Percentiles rank a stretch among this genome's conserved stretches.
These are phyloP conservation scores for Colletotrichum navitas DNA, from an alignment of 2,329 filamentous ascomycete genomes.

Conservation along the genomic window DNA sequence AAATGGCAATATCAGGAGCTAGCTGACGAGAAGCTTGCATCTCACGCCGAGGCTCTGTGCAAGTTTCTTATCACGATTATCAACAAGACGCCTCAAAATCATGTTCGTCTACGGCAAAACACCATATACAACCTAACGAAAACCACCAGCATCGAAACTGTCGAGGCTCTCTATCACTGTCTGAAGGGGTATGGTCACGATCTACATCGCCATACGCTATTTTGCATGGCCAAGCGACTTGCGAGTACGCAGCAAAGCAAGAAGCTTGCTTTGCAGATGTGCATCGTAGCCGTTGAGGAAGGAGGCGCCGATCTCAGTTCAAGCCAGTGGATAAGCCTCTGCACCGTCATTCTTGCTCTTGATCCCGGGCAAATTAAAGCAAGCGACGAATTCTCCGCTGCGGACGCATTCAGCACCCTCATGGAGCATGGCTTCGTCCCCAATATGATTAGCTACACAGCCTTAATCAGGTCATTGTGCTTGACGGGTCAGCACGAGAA, in stretches of 20 bases:
- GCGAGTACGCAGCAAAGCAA: slow-evolving; percentile 57
- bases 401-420: slow-evolving; percentile 67
- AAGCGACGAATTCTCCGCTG: slow-evolving; percentile 55
- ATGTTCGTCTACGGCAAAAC: slow-evolving; percentile 55
- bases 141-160: not conserved
- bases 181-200: slow-evolving; percentile 48
- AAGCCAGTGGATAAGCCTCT: slow-evolving; percentile 64
- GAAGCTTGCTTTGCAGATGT: slow-evolving; percentile 58
- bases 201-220: slow-evolving; percentile 58
- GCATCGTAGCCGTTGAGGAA: slow-evolving; percentile 51
- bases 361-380: slow-evolving; percentile 46
- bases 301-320: slow-evolving; percentile 60
- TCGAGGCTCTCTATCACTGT: slow-evolving; percentile 51
- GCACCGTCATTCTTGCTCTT: slow-evolving; percentile 68
- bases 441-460: slow-evolving; percentile 73
- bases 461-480: slow-evolving; percentile 79
- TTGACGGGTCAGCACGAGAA: slow-evolving; percentile 71
- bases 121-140: slow-evolving; percentile 47
- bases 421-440: slow-evolving; percentile 72
- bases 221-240: slow-evolving; percentile 63
- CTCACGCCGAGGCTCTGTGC: slow-evolving; percentile 42
- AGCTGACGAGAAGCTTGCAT: not conserved
- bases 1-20: slow-evolving; percentile 36
- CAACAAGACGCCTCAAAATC: slow-evolving; percentile 42
- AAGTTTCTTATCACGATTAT: slow-evolving; percentile 43